A percentile compares a stretch with the other conserved stretches of the same genome.
Conservation (phyloP, 441 rosid species). For the Jatropha multifida region DNA sequence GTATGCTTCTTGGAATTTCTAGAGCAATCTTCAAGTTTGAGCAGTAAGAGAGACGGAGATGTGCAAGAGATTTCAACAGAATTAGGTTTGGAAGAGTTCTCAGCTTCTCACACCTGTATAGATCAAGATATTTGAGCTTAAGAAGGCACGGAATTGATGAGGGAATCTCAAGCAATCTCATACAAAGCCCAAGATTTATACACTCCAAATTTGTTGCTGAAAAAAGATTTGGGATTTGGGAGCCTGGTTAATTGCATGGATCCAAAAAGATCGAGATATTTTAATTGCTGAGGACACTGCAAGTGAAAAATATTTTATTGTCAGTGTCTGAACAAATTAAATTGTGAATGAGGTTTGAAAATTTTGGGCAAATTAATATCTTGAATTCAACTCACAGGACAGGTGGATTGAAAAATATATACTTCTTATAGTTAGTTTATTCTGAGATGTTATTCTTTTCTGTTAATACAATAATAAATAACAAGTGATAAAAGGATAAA, state of each 20-base stretch:
- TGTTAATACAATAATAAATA: neutral
- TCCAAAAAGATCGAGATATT: neutral
- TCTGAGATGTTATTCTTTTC: neutral
- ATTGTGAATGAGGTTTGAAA: no score
- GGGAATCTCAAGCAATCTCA: neutral
- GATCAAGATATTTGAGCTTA: neutral
- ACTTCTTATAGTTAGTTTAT: no score
- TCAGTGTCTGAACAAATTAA: no score
- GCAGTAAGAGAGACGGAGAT: neutral
- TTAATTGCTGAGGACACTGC: neutral
- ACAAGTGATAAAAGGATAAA: neutral
- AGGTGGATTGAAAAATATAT: no score
- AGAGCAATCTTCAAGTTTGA: neutral
- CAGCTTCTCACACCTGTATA: neutral
- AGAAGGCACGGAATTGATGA: neutral
- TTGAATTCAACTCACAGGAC: no score
- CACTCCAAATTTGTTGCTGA: neutral
- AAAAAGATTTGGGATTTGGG: slow-evolving; percentile 1
- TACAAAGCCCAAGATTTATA: neutral
- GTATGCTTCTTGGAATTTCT: neutral
- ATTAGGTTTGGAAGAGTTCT: neutral
- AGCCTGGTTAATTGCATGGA: neutral
- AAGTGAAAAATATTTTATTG: neutral
- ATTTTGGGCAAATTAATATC: no score
- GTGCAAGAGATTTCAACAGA: neutral